Evolutionary conservation across 441 rosid genomes (phyloP), one percentile per base, ranked within the genome.

Genomic region (Sinapis alba): DNA sequence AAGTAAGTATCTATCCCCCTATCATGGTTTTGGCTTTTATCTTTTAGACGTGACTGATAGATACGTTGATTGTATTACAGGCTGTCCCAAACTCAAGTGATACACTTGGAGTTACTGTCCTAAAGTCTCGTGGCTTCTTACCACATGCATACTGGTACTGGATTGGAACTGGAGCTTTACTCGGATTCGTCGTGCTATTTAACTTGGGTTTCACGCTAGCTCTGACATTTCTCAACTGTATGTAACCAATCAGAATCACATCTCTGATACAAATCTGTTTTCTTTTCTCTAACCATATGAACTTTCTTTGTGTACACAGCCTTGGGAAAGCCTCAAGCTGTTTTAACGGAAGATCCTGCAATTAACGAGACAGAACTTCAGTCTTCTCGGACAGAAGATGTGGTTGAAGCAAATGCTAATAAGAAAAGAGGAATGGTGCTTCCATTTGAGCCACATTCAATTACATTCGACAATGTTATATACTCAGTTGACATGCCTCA

Each of bases 401-500:
- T 7, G n/a, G 77, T 38, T 6, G 81, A 78, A 38, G 73, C 66
- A 0, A 58, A 62, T 13, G 38, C 61, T 10, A 77, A 77, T 21
- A 77, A 73, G 63, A 90, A 85, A 68, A 87, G 61, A 79, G 98
- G 97, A 76, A 90, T 90, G 95, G 86, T 93, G 75, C 93, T 95
- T 82, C 98, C 98, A 53, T 95, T 95, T 77, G 86, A 86, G 74
- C 96, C 90, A 32, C 89, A 84, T 78, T 90, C 88, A 5, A 80
- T 95, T n/a, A 81, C 92, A 15, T 90, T 92, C 23, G 85, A 87
- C 71, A 74, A 86, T 6, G 75, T 90, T 68, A 54, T 68, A 69
- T 92, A 92, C 81, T 84, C 88, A 6, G 84, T 89, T 26, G 90
- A 88, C 76, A 86, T 92, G 94, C 98, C 97, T 32, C 79, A 83